Evolutionary conservation across 2,329 filamentous ascomycete species (phyloP).

Genomic region (Penicillium frequentans): DNA sequence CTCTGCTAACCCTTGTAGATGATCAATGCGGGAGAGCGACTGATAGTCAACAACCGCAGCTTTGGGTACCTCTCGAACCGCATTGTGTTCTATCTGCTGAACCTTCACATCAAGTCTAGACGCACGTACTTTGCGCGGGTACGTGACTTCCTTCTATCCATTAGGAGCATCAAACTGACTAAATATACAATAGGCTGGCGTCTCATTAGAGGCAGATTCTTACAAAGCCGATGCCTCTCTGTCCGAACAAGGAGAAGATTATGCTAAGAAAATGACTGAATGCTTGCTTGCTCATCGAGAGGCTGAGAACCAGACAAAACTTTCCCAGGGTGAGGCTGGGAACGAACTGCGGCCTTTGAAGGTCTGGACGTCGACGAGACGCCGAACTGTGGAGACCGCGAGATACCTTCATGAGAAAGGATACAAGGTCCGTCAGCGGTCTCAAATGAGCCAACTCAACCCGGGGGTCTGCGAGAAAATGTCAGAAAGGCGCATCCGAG

Average conservation of each 20-base stretch:
- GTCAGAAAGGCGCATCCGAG: slow-evolving; percentile 76
- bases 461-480: slow-evolving; percentile 95
- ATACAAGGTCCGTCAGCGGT: slow-evolving; percentile 84
- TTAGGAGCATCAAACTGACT: not conserved
- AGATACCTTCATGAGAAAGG: slow-evolving; percentile 75
- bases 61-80: slow-evolving; percentile 96
- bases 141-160: slow-evolving; percentile 13
- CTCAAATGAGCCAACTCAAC: slow-evolving; percentile 96
- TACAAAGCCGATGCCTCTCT: slow-evolving; percentile 89
- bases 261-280: slow-evolving; percentile 83
- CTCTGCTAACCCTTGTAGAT: slow-evolving; percentile 52
- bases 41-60: slow-evolving; percentile 94
- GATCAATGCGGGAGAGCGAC: slow-evolving; percentile 93
- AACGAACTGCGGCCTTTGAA: slow-evolving; percentile 75
- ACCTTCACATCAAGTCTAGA: slow-evolving; percentile 92
- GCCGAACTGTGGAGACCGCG: slow-evolving; percentile 86
- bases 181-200: slow-evolving; percentile 59
- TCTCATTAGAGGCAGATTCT: slow-evolving; percentile 81
- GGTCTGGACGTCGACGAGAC: slow-evolving; percentile 92
- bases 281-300: slow-evolving; percentile 80
- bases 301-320: slow-evolving; percentile 70
- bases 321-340: slow-evolving; percentile 66
- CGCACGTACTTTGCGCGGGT: slow-evolving; percentile 88
- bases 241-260: slow-evolving; percentile 75
- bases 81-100: slow-evolving; percentile 97